phyloP scores from a whole-genome alignment of 2,329 filamentous ascomycete genomes.

The Metarhizium anisopliae region DNA sequence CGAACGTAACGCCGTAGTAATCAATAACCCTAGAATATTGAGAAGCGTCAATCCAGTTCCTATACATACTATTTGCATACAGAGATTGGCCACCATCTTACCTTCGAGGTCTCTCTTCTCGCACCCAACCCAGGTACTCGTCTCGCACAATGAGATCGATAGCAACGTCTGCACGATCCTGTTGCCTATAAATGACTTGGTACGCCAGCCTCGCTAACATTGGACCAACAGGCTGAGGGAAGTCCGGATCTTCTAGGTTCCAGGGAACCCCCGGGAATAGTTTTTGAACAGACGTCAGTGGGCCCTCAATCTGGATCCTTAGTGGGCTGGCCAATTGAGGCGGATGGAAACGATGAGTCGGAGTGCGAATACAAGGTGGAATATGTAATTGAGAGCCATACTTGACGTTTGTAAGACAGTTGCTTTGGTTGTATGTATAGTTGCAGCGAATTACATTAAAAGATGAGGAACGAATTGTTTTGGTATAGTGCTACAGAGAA shows the following conservation, averaged over 20 bases:
- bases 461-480: too few species aligned
- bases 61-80: too few species aligned
- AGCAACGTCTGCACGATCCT: neutral
- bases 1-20: constrained; percentile 30
- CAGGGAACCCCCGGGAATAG: neutral
- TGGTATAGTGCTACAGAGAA: too few species aligned
- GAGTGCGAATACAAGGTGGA: neutral
- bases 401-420: too few species aligned
- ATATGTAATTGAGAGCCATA: neutral
- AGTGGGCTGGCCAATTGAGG: neutral
- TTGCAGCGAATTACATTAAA: too few species aligned
- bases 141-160: neutral
- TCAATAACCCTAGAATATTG: neutral
- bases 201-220: neutral
- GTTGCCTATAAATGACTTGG: neutral
- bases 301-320: neutral
- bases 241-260: neutral
- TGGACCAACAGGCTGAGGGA: neutral
- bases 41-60: too few species aligned
- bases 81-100: neutral
- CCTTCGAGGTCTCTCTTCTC: neutral
- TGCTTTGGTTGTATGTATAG: too few species aligned
- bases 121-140: neutral
- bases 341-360: neutral
- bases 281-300: neutral